A percentile compares a stretch with the other conserved stretches of the same genome.
Conservation (phyloP, 2,329 filamentous ascomycete genomes). For the Venturia oleaginea region DNA sequence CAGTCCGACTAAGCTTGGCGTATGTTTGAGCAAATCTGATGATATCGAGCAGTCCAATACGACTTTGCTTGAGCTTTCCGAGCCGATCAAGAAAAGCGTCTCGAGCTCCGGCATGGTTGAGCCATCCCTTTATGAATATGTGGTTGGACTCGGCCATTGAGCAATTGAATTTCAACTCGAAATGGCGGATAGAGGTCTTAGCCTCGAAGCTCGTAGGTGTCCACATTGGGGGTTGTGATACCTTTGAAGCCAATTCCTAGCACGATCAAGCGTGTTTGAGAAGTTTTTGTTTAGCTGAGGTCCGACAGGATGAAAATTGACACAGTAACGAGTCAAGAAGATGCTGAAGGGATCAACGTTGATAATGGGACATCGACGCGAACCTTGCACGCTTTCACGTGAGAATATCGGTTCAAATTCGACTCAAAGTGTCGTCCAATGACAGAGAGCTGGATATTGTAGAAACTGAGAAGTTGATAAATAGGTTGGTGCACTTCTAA, state of each 20-base stretch:
- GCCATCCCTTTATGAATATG: background rate
- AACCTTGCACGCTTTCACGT: background rate
- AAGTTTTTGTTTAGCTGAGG: too few relatives aligned
- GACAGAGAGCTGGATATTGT: too few relatives aligned
- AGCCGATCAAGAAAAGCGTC: background rate
- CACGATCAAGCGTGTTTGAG: too few relatives aligned
- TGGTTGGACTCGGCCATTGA: background rate
- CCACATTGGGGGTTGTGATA: background rate
- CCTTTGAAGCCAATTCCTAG: too few relatives aligned
- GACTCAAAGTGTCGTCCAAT: background rate
- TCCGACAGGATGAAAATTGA: too few relatives aligned
- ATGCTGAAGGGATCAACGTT: too few relatives aligned
- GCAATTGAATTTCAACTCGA: background rate
- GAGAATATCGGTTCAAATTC: background rate
- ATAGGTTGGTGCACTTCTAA: too few relatives aligned
- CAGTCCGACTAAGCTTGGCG: background rate
- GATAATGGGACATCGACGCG: background rate
- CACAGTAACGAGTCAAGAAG: too few relatives aligned
- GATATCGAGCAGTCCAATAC: background rate
- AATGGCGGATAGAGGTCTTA: background rate
- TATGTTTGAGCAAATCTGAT: slow-evolving; percentile 15
- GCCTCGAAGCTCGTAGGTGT: background rate
- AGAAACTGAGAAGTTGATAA: too few relatives aligned
- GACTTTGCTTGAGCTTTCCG: background rate
- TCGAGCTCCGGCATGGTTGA: background rate